Evolutionary conservation across 2,329 filamentous ascomycete genomes (phyloP), one percentile per base, ranked within the genome.

Genomic region (Monosporascus sp.): DNA sequence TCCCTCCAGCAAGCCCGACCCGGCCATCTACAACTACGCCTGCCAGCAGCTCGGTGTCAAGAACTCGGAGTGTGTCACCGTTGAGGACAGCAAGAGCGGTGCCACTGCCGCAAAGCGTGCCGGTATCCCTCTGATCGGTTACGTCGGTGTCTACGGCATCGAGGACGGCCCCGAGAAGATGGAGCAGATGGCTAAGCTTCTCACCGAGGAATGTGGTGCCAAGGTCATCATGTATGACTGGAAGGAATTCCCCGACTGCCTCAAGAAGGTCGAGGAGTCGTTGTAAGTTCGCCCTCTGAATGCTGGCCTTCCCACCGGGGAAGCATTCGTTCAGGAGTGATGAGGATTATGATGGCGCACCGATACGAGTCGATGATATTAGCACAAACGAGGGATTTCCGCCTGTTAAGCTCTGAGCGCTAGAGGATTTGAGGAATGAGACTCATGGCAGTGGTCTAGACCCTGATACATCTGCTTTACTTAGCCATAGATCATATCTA

Each of bases 1-100:
- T 57, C 87, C 87, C n/a, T 87, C 85, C 50, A 84, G 80, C 65
- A 90, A 90, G 76, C 87, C 87, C 14, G 85, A 90, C 70, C 87
- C 87, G 4, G 85, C 85, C 58, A 86, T 90, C 72, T 90, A 90
- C 74, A 72, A 86, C 58, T 78, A 82, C 67, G 85, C 87, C 38
- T 83, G 86, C 68, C 71, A 88, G 70, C 73, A 83, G 65, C 74
- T 89, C 46, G 82, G 82, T 52, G 85, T 86, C 68, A 79, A 81
- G 63, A 76, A 86, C 15, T 72, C 76, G 38, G 83, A 89, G 71
- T 84, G 79, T 56, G 74, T 90, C 47, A 85, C 87, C 7, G 77
- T 90, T 54, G 87, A 90, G 73, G 87, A 90, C 75, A 86, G 81
- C 74, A 86, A 84, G 76, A 86, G 81, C 56, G 87, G 87, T 60